Percentiles rank a stretch among this genome's conserved stretches.
These are phyloP conservation scores for Russula vinacea DNA, from an alignment of 768 basidiomycete genomes.

Conservation along the genomic window DNA sequence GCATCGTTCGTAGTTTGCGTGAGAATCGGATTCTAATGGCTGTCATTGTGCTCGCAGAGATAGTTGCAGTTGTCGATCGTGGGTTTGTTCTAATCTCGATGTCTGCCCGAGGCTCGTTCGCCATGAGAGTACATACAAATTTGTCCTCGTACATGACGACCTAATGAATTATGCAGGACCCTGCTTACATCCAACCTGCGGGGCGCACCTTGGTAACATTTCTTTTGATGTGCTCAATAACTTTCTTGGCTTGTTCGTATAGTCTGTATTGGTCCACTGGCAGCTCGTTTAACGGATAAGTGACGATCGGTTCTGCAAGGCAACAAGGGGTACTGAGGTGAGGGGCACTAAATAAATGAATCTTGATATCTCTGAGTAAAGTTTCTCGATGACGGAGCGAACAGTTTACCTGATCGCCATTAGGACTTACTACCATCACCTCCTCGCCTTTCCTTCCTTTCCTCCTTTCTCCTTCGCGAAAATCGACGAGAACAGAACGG, in stretches of 20 bases:
- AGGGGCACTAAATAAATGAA: slow-evolving; percentile 47
- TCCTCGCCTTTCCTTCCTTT: slow-evolving; percentile 46
- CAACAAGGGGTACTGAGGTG: slow-evolving; percentile 51
- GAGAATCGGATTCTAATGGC: slow-evolving; percentile 23
- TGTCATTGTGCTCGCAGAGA: background rate
- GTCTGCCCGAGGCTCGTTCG: slow-evolving; percentile 45
- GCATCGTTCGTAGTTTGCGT: slow-evolving; percentile 28
- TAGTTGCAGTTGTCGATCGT: slow-evolving; percentile 4
- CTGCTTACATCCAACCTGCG: background rate
- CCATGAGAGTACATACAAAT: slow-evolving; percentile 48
- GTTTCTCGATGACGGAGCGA: background rate
- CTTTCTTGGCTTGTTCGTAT: slow-evolving; percentile 46
- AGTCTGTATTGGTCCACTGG: slow-evolving; percentile 45
- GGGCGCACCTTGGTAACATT: slow-evolving; percentile 49
- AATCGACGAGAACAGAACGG: slow-evolving; percentile 50
- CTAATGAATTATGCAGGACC: slow-evolving; percentile 32
- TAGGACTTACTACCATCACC: slow-evolving; percentile 44
- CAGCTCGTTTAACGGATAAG: slow-evolving; percentile 39
- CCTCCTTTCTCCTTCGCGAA: slow-evolving; percentile 52
- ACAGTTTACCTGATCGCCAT: slow-evolving; percentile 39
- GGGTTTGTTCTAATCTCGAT: slow-evolving; percentile 38
- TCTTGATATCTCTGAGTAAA: slow-evolving; percentile 35
- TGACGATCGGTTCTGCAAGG: slow-evolving; percentile 43
- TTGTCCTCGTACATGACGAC: slow-evolving; percentile 40
- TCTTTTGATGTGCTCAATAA: slow-evolving; percentile 50